Evolutionary conservation across 768 basidiomycete genomes (phyloP), one percentile per base, ranked within the genome.

Genomic region (Pleurotus eryngii): DNA sequence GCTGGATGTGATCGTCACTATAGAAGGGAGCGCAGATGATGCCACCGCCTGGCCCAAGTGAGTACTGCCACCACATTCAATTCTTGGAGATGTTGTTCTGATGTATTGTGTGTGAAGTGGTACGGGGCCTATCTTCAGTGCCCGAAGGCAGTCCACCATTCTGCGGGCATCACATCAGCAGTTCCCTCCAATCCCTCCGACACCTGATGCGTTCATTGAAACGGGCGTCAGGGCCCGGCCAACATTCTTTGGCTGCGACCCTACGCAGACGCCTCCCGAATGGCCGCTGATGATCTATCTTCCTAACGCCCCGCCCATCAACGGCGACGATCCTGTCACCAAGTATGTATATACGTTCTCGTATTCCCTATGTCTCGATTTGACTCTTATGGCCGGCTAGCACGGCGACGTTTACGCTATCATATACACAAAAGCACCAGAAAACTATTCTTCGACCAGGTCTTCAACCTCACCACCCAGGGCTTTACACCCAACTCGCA

Each of bases 241-340:
- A 2, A 88, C 87, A 0, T 91, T 93, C 73, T 92, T 91, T 71
- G 92, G 91, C 3, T 92, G 91, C 65, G 72, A 87, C 63, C 80
- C 84, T 14, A 65, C 55, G 3, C 66, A 77, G 46, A 68, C 24
- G 3, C 78, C 84, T 12, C 70, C 81, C 1, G 80, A 82, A 57
- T 87, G 78, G 60, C 90, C 90, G 0, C 61, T 92, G 17, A 70
- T 92, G 40, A 79, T 92, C 43, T 91, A 89, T 64, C 74, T 92
- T 5, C 91, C 92, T 5, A 90, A 87, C 66, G 78, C 88, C 27
- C 88, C 90, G n/a, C 87, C 87, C 3, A 61, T 84, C 17, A 77
- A 76, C 55, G 87, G 86, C 20, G 77, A 75, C 57, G 66, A 79
- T 56, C 87, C 89, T 11, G 80, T 84, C 17, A 76, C 83, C n/a